Conservation (phyloP, 2,329 filamentous ascomycete genomes). For the Phoma sp. region DNA sequence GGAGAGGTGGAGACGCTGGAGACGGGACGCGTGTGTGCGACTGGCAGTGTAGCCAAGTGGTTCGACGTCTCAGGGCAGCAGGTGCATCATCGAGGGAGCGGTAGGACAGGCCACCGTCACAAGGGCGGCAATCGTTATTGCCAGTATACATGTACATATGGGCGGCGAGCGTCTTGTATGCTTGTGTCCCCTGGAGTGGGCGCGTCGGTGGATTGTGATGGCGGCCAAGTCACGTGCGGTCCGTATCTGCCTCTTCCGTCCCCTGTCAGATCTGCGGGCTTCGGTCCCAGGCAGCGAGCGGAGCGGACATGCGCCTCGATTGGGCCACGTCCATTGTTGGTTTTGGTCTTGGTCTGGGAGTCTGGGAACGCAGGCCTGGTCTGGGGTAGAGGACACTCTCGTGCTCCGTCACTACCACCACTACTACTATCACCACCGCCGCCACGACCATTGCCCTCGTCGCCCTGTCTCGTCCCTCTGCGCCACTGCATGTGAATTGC, state of each 20-base stretch:
- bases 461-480: not conserved
- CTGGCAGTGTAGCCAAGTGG: constrained; percentile 11
- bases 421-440: not conserved
- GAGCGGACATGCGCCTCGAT: no score
- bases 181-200: no score
- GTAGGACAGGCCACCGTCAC: not conserved
- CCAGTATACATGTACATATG: not conserved
- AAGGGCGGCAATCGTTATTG: not conserved
- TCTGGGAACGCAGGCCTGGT: not conserved
- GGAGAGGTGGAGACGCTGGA: constrained; percentile 16
- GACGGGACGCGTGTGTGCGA: constrained; percentile 15
- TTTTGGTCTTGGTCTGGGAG: no score
- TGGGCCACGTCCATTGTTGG: not conserved
- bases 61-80: not conserved
- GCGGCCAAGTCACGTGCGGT: not conserved
- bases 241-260: no score
- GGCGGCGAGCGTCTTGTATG: no score
- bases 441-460: not conserved
- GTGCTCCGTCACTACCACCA: not conserved
- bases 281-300: no score
- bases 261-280: no score
- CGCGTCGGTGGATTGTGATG: not conserved
- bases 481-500: constrained; percentile 20
- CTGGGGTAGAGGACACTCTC: not conserved
- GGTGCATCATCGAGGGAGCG: constrained; percentile 1